Conservation (phyloP, 163 green algal species). For the Chlorella variabilis region DNA sequence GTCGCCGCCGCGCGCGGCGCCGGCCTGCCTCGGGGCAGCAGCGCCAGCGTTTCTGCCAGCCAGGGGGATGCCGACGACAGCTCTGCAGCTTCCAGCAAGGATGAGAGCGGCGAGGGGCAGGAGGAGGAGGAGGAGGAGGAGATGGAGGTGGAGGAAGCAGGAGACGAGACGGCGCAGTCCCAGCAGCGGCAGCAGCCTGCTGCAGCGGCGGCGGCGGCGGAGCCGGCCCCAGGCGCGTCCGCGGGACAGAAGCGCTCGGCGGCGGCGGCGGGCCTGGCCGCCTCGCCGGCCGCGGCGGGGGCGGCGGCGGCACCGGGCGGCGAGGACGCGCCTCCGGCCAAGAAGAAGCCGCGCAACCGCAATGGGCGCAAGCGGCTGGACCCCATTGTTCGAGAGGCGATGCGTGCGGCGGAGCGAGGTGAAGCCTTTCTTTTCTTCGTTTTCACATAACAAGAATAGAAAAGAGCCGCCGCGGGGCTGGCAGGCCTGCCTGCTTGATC, state of each 20-base stretch:
- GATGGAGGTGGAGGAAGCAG: background rate
- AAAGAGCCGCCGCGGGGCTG: too few species aligned
- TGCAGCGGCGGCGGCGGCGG: background rate
- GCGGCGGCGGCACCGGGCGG: too few species aligned
- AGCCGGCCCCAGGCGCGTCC: too few species aligned
- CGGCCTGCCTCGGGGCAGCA: background rate
- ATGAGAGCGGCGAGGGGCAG: background rate
- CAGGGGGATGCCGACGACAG: background rate
- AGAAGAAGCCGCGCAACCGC: slow-evolving; percentile 17
- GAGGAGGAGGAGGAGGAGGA: slow-evolving; percentile 15
- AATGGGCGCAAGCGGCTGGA: slow-evolving; percentile 32
- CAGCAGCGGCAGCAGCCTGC: background rate
- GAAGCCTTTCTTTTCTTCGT: too few species aligned
- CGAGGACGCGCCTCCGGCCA: background rate
- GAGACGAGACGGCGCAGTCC: background rate
- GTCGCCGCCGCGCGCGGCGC: background rate
- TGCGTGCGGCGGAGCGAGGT: slow-evolving; percentile 21
- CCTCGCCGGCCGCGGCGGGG: background rate
- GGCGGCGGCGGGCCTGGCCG: background rate
- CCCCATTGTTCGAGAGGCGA: slow-evolving; percentile 40
- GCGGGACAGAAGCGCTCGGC: background rate
- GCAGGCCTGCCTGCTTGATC: too few species aligned
- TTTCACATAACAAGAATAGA: too few species aligned
- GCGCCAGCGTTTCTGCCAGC: background rate
- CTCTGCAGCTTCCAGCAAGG: too few species aligned